A percentile compares a stretch with the other conserved stretches of the same genome.
These are phyloP conservation scores for Penicillium lividum DNA, from an alignment of 495 filamentous ascomycete species.

Conservation along the genomic window DNA sequence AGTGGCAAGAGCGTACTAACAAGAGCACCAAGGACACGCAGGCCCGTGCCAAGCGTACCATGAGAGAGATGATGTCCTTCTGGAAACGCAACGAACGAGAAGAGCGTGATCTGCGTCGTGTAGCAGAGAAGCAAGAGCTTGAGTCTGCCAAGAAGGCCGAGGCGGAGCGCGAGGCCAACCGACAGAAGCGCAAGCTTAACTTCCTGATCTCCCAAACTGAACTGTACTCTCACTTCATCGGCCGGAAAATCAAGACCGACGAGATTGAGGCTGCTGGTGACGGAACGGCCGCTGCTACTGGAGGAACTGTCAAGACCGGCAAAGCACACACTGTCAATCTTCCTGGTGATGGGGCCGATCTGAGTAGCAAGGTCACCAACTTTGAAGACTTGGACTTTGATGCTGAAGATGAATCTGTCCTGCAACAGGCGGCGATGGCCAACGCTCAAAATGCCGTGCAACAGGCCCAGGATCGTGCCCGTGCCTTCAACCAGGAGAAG, in stretches of 20 bases:
- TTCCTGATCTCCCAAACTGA: constrained; percentile 99
- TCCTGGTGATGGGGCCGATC: constrained; percentile 57
- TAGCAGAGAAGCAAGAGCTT: constrained; percentile 93
- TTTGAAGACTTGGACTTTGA: constrained; percentile 97
- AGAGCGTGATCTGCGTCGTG: constrained; percentile 89
- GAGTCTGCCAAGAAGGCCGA: constrained; percentile 96
- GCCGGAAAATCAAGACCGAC: constrained; percentile 96
- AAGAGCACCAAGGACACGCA: constrained; percentile 98
- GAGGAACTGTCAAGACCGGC: constrained; percentile 46
- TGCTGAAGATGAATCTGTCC: constrained; percentile 81
- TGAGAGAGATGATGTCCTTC: constrained; percentile 99
- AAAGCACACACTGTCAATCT: constrained; percentile 56
- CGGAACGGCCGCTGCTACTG: constrained; percentile 58
- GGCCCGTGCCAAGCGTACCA: constrained; percentile 92
- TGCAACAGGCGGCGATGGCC: constrained; percentile 83
- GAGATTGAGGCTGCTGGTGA: constrained; percentile 91
- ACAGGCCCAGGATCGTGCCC: constrained; percentile 88
- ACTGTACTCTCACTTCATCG: constrained; percentile 98
- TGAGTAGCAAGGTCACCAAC: constrained; percentile 74
- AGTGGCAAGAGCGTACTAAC: constrained; percentile 97
- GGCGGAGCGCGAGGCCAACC: constrained; percentile 92
- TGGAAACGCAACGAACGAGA: constrained; percentile 99
- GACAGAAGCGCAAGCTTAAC: constrained; percentile 97
- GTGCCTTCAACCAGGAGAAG: constrained; percentile 78
- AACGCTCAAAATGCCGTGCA: constrained; percentile 97